Percentiles rank a stretch among this genome's conserved stretches.
Conservation (phyloP, 129 eudicot species). For the Logfia minima region DNA sequence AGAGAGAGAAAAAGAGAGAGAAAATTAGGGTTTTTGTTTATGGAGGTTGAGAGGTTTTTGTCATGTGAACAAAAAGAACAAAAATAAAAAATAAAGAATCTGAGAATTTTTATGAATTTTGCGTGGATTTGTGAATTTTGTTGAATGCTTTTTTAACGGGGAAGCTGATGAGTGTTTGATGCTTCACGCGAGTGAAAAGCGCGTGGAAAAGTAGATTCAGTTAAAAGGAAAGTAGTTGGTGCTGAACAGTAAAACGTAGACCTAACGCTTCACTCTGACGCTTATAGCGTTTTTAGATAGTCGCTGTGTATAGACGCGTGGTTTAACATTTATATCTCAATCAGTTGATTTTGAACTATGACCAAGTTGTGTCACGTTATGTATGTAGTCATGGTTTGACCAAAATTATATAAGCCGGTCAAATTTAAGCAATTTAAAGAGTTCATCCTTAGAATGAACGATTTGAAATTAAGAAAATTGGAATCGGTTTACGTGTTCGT, state of each 20-base stretch:
- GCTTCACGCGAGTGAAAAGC: conserved; percentile 26
- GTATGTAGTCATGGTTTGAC: no score
- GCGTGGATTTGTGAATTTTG: conserved; percentile 27
- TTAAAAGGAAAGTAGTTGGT: conserved; percentile 36
- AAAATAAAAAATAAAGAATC: neutral
- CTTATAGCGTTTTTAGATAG: neutral
- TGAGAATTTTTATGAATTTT: conserved; percentile 14
- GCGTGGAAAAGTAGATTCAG: conserved; percentile 39
- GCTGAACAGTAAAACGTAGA: conserved; percentile 31
- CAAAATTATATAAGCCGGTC: no score
- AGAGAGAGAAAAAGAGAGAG: conserved; percentile 25
- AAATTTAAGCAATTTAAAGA: no score
- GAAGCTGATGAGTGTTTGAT: conserved; percentile 10
- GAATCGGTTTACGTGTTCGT: no score
- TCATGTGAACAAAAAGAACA: neutral
- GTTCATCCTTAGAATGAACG: no score
- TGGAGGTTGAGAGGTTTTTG: conserved; percentile 24
- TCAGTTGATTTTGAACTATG: neutral
- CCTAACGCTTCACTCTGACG: conserved; percentile 9
- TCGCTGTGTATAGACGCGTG: neutral
- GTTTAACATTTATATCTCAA: neutral
- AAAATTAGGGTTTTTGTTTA: conserved; percentile 46
- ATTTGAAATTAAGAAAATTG: no score
- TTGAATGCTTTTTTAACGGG: conserved; percentile 19
- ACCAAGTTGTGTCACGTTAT: no score